Evolutionary conservation across 2,329 filamentous ascomycete genomes (phyloP).

Genomic region (Colletotrichum destructivum): DNA sequence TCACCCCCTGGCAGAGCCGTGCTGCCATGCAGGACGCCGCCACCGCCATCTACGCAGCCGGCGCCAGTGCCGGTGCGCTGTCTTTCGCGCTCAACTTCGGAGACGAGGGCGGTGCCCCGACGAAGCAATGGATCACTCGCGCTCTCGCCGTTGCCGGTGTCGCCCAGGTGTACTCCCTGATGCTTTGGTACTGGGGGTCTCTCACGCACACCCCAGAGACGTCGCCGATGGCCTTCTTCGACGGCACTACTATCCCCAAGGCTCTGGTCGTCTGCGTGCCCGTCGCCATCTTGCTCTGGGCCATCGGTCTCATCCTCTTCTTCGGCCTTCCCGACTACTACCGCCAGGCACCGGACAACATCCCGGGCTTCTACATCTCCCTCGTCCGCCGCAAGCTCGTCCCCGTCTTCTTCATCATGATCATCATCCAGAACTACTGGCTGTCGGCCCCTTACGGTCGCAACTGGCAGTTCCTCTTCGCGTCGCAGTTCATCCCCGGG

Average conservation of each 20-base stretch:
- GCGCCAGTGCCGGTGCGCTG: constrained; percentile 74
- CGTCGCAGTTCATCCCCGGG: constrained; percentile 66
- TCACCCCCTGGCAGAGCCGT: constrained; percentile 54
- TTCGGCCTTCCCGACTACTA: constrained; percentile 78
- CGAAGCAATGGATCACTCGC: constrained; percentile 77
- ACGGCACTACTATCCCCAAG: constrained; percentile 51
- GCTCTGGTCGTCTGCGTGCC: constrained; percentile 68
- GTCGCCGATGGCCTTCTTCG: constrained; percentile 44
- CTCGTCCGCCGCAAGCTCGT: constrained; percentile 75
- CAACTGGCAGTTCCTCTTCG: constrained; percentile 77
- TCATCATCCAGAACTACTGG: constrained; percentile 78
- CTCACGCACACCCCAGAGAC: constrained; percentile 35
- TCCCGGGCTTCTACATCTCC: constrained; percentile 76
- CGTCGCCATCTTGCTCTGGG: constrained; percentile 70
- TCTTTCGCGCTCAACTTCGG: constrained; percentile 80
- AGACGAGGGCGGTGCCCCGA: constrained; percentile 73
- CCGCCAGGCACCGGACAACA: constrained; percentile 73
- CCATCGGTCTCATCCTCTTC: constrained; percentile 68
- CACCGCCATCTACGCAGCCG: constrained; percentile 73
- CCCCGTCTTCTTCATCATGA: constrained; percentile 76
- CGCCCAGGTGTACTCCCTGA: constrained; percentile 76
- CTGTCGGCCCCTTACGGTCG: constrained; percentile 76
- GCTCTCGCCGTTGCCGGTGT: constrained; percentile 77
- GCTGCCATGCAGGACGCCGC: constrained; percentile 71
- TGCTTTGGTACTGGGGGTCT: constrained; percentile 76